Percentiles rank a stretch among this genome's conserved stretches.
Conservation (phyloP, 306 rosid genomes). For the Hippophae tibetana region DNA sequence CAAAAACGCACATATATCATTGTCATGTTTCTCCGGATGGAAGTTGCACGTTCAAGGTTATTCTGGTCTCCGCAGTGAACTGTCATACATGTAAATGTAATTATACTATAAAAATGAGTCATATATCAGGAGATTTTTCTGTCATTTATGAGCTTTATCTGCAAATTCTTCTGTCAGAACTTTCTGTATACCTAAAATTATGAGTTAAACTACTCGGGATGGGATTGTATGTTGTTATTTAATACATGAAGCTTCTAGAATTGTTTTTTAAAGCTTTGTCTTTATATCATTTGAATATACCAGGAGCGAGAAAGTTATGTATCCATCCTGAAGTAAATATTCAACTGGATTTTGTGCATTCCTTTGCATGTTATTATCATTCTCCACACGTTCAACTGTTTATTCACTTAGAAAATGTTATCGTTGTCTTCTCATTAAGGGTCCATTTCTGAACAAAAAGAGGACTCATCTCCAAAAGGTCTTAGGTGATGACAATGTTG, state of each 20-base stretch:
- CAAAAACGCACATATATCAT: conserved; percentile 37
- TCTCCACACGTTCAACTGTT: neutral
- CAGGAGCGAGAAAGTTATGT: no score
- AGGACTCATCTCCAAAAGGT: conserved; percentile 60
- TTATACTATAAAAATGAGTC: neutral
- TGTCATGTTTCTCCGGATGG: conserved; percentile 51
- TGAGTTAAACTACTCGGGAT: no score
- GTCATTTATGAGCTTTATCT: neutral
- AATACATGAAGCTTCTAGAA: no score
- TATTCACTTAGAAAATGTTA: neutral
- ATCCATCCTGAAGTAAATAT: no score
- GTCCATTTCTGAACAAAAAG: conserved; percentile 37
- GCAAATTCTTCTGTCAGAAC: no score
- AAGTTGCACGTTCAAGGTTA: conserved; percentile 57
- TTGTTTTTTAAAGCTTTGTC: no score
- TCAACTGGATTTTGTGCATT: neutral
- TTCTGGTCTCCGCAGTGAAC: conserved; percentile 5
- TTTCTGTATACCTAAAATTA: no score
- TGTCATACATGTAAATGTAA: neutral
- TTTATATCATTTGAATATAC: no score
- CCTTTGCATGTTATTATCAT: neutral
- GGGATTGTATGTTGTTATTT: no score
- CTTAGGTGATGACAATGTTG: conserved; percentile 60
- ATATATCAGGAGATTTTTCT: neutral
- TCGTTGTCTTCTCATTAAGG: conserved; percentile 36